Base-by-base conservation (phyloP, 202 grass and related monocot genomes). In the Hordeum pubiflorum region DNA sequence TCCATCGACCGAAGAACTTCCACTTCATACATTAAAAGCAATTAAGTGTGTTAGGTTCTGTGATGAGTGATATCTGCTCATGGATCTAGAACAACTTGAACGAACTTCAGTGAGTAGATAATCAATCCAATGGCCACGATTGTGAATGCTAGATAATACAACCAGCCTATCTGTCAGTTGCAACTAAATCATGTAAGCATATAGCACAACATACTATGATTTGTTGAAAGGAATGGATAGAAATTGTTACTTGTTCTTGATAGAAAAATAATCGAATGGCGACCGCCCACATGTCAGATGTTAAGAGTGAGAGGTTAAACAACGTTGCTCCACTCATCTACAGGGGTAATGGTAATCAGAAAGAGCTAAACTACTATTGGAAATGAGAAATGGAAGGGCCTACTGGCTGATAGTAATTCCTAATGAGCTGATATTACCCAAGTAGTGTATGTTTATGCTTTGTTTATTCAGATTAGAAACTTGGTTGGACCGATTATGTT, bases 211-310 rank as follows among this genome's bases (percentile, higher is more conserved):
- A 64, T 73, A 70, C 64, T 74, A 77, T 69, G 63, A 81, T 66
- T 9, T 82, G 21, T 18, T 10, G 58, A 18, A 41, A 64, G 23
- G 34, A 26, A 23, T n/a, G 14, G 76, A 68, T 4, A 24, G 78
- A 85, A 78, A 43, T 84, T 76, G 36, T 10, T 9, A 98, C 92
- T 87, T 86, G 63, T 85, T 98, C 87, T 46, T 81, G 88, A 71
- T 98, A 98, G 38, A 98, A 95, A 79, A 91, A 83, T 55, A 91
- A 78, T 80, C 90, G 80, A 89, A 95, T 95, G n/a, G 85, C 43
- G 1, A 98, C 96, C 32, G 85, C 92, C 96, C 90, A 93, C 92
- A 95, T 95, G 69, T 91, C 90, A 71, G 92, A 91, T 82, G 90
- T 98, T 59, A 95, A 61, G 17, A 95, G 82, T 20, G 90, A 98